Evolutionary conservation across 257 asterid genomes (phyloP).

Genomic region (Forsythia suspensa): DNA sequence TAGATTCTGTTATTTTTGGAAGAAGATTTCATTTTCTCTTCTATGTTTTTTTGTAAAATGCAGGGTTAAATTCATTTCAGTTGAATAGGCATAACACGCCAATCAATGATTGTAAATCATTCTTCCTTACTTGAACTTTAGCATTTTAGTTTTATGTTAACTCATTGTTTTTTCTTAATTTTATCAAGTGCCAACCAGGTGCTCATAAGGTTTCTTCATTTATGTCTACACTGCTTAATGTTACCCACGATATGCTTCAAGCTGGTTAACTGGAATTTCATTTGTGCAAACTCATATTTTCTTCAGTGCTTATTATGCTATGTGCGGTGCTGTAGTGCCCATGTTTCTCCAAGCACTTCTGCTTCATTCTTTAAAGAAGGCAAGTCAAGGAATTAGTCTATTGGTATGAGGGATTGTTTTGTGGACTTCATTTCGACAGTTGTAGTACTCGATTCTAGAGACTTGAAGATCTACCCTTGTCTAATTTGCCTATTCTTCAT

Average conservation of each 20-base stretch:
- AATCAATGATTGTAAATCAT: background rate
- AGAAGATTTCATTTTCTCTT: background rate
- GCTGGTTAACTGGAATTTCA: background rate
- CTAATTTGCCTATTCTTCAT: background rate
- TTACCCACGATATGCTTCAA: background rate
- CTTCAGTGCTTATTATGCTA: background rate
- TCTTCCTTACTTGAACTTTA: background rate
- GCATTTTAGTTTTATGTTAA: constrained; percentile 9
- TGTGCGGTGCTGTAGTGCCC: background rate
- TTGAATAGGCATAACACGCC: background rate
- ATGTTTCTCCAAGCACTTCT: background rate
- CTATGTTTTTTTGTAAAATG: background rate
- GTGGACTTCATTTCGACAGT: background rate
- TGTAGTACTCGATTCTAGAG: background rate
- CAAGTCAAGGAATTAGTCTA: background rate
- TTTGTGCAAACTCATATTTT: background rate
- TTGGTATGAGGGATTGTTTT: background rate
- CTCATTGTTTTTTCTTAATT: background rate
- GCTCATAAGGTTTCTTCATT: background rate
- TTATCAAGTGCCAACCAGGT: constrained; percentile 8
- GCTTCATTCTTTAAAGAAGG: background rate
- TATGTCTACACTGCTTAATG: background rate
- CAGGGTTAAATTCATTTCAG: constrained; percentile 1
- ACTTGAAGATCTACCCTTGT: background rate
- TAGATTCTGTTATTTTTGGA: constrained; percentile 8